These are phyloP conservation scores for Breviolum minutum DNA, from an alignment of 73 alveolate genomes.

Conservation along the genomic window DNA sequence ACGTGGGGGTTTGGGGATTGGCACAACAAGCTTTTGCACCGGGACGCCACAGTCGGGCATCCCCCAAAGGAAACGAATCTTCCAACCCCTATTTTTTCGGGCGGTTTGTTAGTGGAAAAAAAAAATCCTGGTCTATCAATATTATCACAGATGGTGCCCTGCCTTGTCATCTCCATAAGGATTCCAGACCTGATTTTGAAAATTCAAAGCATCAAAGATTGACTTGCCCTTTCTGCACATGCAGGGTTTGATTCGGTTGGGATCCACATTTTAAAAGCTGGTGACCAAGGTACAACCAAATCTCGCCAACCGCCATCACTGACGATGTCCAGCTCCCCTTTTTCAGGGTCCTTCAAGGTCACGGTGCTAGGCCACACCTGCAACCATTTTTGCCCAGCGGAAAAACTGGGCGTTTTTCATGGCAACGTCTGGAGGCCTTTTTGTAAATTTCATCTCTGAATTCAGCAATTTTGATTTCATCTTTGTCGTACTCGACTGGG, in stretches of 20 bases:
- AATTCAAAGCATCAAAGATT: neutral
- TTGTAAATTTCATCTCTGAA: conserved; percentile 69
- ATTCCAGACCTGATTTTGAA: conserved; percentile 38
- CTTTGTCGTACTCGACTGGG: conserved; percentile 53
- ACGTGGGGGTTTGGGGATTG: too few relatives aligned
- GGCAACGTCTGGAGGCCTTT: conserved; percentile 68
- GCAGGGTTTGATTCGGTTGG: too few relatives aligned
- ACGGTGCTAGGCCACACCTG: conserved; percentile 81
- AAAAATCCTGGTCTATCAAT: too few relatives aligned
- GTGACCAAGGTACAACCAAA: conserved; percentile 38
- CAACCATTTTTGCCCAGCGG: too few relatives aligned
- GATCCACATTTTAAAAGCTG: neutral
- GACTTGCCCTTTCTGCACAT: neutral
- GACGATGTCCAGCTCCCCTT: conserved; percentile 74
- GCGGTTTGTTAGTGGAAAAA: too few relatives aligned
- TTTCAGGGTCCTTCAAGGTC: conserved; percentile 55
- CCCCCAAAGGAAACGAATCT: too few relatives aligned
- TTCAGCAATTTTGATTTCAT: conserved; percentile 42
- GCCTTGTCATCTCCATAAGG: conserved; percentile 90
- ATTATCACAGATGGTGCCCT: too few relatives aligned
- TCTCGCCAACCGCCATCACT: conserved; percentile 95
- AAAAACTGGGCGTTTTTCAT: too few relatives aligned
- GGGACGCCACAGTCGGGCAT: too few relatives aligned
- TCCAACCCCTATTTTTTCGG: too few relatives aligned
- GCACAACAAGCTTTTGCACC: too few relatives aligned